Evolutionary conservation across 495 filamentous ascomycete genomes (phyloP), one percentile per base, ranked within the genome.

Genomic region (Daldinia childiae): DNA sequence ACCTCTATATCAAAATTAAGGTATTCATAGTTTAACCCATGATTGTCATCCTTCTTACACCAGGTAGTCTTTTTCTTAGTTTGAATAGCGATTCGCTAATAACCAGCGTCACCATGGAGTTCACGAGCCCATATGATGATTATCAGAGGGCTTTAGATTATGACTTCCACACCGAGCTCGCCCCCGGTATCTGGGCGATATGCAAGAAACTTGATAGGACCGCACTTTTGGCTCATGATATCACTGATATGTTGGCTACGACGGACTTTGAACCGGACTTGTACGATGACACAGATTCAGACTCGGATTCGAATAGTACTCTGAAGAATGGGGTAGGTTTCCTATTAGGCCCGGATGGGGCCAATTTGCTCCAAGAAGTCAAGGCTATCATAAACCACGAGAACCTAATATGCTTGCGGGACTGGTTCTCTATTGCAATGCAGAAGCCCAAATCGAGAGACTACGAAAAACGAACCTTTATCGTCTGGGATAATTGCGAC

Each of bases 401-500:
- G 39, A 82, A 84, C 71, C 57, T 85, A 3, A 68, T 84, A 6
- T 78, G 65, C 6, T 36, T 83, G 19, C 71, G 74, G 58, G 76
- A 77, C 43, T 66, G 64, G 34, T 39, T 76, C 34, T 38, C 67
- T 17, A 50, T 71, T 30, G 19, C 48, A 74, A 0, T 34, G 29
- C 41, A 26, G 4, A 48, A 48, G 17, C 43, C 62, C 15, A 9
- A 38, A 8, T 38, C 3, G 62, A 61, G 4, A 8, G 21, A 19
- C 7, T 19, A 4, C 26, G 62, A 55, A 29, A 14, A 45, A 7
- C 64, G 36, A 32, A 38, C 62, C 11, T 77, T 74, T 48, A 43
- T 77, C 15, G 63, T 83, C 1, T 83, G 76, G 76, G 82, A 85
- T 66, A 79, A 69, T 21, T 81, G 78, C 63, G 81, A 84, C 66